phyloP scores from a whole-genome alignment of 192 early-diverging fungal species.

The Rhizophagus prolifer region DNA sequence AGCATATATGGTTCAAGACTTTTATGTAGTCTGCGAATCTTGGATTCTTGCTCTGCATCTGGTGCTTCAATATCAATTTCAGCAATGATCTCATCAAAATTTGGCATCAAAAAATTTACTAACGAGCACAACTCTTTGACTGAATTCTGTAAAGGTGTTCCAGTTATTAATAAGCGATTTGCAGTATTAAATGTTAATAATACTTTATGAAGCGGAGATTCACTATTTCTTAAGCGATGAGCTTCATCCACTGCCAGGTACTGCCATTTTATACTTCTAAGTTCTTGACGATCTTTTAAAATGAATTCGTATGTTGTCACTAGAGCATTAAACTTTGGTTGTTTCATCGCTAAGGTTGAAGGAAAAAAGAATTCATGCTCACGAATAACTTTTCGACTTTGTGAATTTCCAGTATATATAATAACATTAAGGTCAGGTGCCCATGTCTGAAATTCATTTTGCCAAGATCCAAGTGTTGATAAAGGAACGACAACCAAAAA shows the following conservation, averaged over 20 bases:
- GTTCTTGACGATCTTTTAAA: constrained; percentile 81
- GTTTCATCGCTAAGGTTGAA: constrained; percentile 35
- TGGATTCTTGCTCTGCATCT: constrained; percentile 72
- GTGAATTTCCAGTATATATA: constrained; percentile 83
- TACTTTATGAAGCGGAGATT: constrained; percentile 92
- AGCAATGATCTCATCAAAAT: constrained; percentile 77
- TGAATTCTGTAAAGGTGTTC: constrained; percentile 98
- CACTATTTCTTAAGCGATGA: constrained; percentile 94
- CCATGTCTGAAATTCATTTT: constrained; percentile 94
- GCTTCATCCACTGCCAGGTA: constrained; percentile 97
- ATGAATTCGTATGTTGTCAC: constrained; percentile 96
- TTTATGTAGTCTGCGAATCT: constrained; percentile 83
- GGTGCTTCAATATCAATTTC: constrained; percentile 77
- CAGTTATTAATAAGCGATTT: constrained; percentile 94
- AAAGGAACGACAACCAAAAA: constrained; percentile 95
- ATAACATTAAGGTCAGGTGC: constrained; percentile 92
- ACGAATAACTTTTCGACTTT: constrained; percentile 81
- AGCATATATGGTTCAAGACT: constrained; percentile 89
- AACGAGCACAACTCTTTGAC: constrained; percentile 91
- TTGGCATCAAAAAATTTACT: constrained; percentile 92
- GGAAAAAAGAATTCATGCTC: constrained; percentile 89
- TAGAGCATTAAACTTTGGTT: constrained; percentile 86
- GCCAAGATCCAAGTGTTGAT: constrained; percentile 94
- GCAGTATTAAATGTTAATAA: constrained; percentile 82
- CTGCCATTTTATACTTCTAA: constrained; percentile 86